These are phyloP conservation scores for Casuarina glauca DNA, from an alignment of 306 rosid species.

Conservation along the genomic window DNA sequence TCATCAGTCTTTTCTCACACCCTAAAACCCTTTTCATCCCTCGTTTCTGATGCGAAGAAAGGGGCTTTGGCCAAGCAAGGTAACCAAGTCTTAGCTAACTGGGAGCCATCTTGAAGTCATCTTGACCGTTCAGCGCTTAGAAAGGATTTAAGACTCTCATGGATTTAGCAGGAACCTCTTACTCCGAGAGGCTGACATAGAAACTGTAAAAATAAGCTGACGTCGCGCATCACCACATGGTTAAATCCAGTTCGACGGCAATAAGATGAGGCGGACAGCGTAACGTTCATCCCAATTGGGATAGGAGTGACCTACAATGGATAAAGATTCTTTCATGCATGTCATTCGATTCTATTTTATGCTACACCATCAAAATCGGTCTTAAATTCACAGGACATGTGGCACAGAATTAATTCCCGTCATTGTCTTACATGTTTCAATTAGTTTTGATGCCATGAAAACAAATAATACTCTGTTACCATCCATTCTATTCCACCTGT, in stretches of 20 bases:
- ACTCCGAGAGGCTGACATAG: not conserved
- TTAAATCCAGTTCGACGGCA: not conserved
- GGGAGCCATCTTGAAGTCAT: not conserved
- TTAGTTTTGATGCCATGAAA: too few relatives aligned
- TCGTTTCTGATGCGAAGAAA: constrained; percentile 47
- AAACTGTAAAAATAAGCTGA: not conserved
- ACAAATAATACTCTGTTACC: too few relatives aligned
- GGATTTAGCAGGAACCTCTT: not conserved
- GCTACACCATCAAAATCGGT: too few relatives aligned
- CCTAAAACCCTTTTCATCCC: constrained; percentile 27
- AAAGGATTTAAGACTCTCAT: not conserved
- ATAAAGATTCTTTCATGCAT: not conserved
- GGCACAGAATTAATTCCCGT: not conserved
- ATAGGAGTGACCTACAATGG: not conserved
- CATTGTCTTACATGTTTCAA: not conserved
- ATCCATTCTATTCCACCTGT: too few relatives aligned
- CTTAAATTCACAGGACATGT: not conserved
- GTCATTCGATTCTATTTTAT: not conserved
- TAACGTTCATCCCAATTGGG: not conserved
- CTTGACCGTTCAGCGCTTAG: not conserved
- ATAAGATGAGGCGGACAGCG: not conserved
- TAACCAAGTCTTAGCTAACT: not conserved
- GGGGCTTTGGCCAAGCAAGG: not conserved
- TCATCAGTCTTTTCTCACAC: constrained; percentile 24
- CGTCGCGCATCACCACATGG: not conserved